Conservation (phyloP, 2,329 filamentous ascomycete genomes). For the Fusarium sulawesiense region DNA sequence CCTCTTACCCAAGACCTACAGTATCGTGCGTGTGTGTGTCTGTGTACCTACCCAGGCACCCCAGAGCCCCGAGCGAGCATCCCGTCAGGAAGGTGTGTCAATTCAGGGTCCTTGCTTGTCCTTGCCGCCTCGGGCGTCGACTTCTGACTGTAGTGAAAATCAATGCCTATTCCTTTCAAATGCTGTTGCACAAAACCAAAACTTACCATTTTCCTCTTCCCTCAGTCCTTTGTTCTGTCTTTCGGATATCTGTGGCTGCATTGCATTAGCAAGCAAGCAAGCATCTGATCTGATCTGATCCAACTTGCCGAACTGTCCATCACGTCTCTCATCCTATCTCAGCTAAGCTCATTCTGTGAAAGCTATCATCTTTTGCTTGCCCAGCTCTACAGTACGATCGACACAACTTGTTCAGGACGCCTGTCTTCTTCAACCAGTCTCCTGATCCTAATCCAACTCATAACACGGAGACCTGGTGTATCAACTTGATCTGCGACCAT, state of each 20-base stretch:
- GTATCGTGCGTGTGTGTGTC: not conserved
- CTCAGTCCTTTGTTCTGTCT: not conserved
- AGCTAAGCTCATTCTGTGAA: conserved; percentile 8
- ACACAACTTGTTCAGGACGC: not conserved
- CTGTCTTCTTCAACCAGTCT: not conserved
- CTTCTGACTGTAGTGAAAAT: conserved; percentile 27
- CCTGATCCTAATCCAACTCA: not conserved
- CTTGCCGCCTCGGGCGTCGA: conserved; percentile 9
- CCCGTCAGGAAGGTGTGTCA: conserved; percentile 37
- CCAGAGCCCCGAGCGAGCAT: conserved; percentile 3
- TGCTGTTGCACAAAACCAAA: conserved; percentile 27
- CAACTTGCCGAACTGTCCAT: conserved; percentile 7
- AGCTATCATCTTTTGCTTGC: conserved; percentile 4
- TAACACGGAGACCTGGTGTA: not conserved
- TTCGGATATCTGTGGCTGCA: not conserved
- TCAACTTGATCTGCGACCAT: conserved; percentile 1
- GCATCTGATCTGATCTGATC: conserved; percentile 13
- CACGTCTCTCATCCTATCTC: conserved; percentile 12
- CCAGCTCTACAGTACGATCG: not conserved
- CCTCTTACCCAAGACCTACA: conserved; percentile 11
- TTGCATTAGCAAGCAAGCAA: not conserved
- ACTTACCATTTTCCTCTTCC: conserved; percentile 8
- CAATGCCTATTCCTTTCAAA: conserved; percentile 35
- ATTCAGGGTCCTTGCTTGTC: conserved; percentile 41
- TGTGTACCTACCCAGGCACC: not conserved